Base-by-base conservation (phyloP, 1,284 basidiomycete species). In the Agaricales sp. region DNA sequence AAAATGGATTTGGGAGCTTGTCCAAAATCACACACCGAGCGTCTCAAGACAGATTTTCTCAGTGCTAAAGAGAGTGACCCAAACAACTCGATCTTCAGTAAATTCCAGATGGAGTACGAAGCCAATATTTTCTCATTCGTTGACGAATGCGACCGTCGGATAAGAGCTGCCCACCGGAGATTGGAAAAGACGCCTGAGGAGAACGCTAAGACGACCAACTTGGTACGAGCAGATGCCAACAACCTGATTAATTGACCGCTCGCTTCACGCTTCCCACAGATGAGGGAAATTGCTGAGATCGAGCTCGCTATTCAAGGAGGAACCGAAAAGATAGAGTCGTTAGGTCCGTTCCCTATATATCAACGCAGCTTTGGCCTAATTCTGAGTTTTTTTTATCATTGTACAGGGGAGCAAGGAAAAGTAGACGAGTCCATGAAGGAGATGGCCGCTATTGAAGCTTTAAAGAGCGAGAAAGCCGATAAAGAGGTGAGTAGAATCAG, bases 1-100 rank as follows among this genome's bases (percentile, higher is more conserved):
- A 98, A 98, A 95, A 99, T 99, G 91, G 96, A 99, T 67, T 74
- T 99, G 11, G 96, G 96, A 20, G 87, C 94, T 49, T 99, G 96
- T 65, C 92, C 96, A 2, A 95, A 95, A 64, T 92, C 92, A 18
- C 96, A 99, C 65, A 92, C 90, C 4, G 92, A 96, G 59, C 84
- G 92, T 49, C 78, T 98, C 56, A 93, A 94, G 69, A 90, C 89
- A 35, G 92, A 97, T 59, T 98, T 89, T 65, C 65, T 87, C 55
- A 82, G 85, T 23, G 87, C 89, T 21, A 77, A 81, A 51, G 83
- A 87, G 57, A 78, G 80, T 35, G 80, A 77, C 59, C 82, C 89
- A 0, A 78, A 65, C 56, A 83, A 94, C 62, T 86, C 89, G 16
- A 71, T 89, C 55, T 90, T 95, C 59, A 70, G 75, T 52, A 78